phyloP scores from a whole-genome alignment of 2,329 filamentous ascomycete species.

The Colletotrichum orchidophilum region DNA sequence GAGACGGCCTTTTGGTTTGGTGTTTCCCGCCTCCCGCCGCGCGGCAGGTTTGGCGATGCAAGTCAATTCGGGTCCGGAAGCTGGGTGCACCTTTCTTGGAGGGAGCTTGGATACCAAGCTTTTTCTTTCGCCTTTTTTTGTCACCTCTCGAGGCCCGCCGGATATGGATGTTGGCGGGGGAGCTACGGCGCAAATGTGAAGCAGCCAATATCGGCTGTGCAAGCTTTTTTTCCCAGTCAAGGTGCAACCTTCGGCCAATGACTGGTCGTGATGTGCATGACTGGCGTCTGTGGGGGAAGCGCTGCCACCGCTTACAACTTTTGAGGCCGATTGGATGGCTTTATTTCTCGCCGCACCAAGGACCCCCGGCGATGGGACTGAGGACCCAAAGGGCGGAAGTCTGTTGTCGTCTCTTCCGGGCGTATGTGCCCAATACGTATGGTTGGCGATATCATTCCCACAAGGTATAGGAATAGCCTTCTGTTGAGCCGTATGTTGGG shows the following conservation, averaged over 20 bases:
- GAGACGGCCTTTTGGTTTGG: conserved; percentile 12
- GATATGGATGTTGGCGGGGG: conserved; percentile 5
- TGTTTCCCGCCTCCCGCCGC: conserved; percentile 29
- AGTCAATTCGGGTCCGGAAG: conserved; percentile 23
- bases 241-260: conserved; percentile 31
- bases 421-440: background rate
- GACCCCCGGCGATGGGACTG: background rate
- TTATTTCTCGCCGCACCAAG: conserved; percentile 19
- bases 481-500: conserved; percentile 9
- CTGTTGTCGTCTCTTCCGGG: background rate
- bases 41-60: conserved; percentile 27
- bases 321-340: conserved; percentile 25
- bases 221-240: conserved; percentile 6
- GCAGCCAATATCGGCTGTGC: conserved; percentile 11
- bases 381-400: conserved; percentile 16
- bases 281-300: conserved; percentile 28
- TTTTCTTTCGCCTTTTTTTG: background rate
- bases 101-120: conserved; percentile 17
- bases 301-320: conserved; percentile 16
- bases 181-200: conserved; percentile 23
- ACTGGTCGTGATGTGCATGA: conserved; percentile 29
- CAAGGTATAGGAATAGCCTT: conserved; percentile 9
- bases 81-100: conserved; percentile 8
- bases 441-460: background rate
- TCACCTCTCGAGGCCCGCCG: conserved; percentile 9